phyloP scores from a whole-genome alignment of 78 protist genomes.

The Protostelium mycophagum region DNA sequence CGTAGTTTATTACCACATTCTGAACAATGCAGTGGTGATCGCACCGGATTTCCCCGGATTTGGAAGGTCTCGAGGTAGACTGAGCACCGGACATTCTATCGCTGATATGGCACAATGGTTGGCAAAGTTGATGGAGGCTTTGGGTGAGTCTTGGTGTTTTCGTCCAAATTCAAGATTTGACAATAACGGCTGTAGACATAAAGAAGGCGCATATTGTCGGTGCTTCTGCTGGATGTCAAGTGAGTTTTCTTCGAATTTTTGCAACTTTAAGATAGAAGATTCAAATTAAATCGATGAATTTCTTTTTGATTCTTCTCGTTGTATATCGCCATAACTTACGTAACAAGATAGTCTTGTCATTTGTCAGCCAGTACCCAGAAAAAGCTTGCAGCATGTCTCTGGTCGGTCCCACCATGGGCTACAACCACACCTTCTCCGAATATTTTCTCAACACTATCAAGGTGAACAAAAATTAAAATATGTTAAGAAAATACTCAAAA shows the following conservation, averaged over 20 bases:
- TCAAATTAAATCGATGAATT: too few species aligned
- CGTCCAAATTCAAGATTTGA: too few species aligned
- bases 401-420: neutral
- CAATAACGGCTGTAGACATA: too few species aligned
- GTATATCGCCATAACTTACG: neutral
- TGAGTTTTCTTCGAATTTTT: too few species aligned
- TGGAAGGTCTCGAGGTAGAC: neutral
- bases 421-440: neutral
- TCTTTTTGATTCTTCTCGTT: too few species aligned
- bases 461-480: neutral
- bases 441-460: neutral
- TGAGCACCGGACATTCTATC: neutral
- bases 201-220: neutral
- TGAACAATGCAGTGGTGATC: neutral
- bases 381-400: neutral
- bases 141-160: too few species aligned
- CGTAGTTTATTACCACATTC: neutral
- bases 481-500: neutral
- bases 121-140: neutral
- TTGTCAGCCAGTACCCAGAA: neutral
- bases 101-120: neutral
- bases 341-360: neutral
- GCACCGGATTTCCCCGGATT: neutral
- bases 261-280: too few species aligned
- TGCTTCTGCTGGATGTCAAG: neutral